Evolutionary conservation across 2,329 filamentous ascomycete species (phyloP), one percentile per base, ranked within the genome.

Genomic region (Pestalotiopsis sp.): DNA sequence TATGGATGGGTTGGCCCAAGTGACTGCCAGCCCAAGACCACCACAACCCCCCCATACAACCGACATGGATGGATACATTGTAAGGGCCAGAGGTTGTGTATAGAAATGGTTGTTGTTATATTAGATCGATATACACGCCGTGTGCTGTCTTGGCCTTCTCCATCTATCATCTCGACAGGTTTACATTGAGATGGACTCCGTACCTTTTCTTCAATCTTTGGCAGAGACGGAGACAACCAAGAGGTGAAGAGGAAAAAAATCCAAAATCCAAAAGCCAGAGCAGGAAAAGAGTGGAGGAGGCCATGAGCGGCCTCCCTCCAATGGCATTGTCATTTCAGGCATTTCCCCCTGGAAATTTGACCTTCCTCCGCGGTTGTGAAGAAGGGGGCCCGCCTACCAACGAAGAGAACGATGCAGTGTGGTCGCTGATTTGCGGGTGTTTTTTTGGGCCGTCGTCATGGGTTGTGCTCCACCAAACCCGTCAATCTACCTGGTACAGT

Each of bases 291-390:
- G 20, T n/a, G 20, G 45, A 52, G 17, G 17, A n/a, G 13, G 17
- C 45, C 45, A n/a, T n/a, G 17, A 52, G 45, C 45, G 45, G 45
- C 45, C 45, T 52, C 45, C 45, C 45, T 52, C 45, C 45, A 52
- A 52, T 52, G 45, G 45, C 45, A 52, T 52, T n/a, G 45, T 52
- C n/a, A n/a, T 52, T 52, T n/a, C n/a, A n/a, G 17, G 20, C 45
- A 52, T 52, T 52, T 20, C 45, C 45, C 25, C 60, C 60, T 20
- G 60, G n/a, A 36, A 62, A 36, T 31, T 62, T 62, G 60, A 62
- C 60, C 60, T 62, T 62, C 60, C 60, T 62, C 60, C 27, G 27
- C 25, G 60, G 36, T 38, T 36, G 60, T n/a, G 31, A 52, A 52
- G 45, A 52, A 31, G 14, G 4, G 45, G 45, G 45, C 45, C 45